Evolutionary conservation across 345 rosid species (phyloP), one percentile per base, ranked within the genome.

Genomic region (Boechera retrofracta): DNA sequence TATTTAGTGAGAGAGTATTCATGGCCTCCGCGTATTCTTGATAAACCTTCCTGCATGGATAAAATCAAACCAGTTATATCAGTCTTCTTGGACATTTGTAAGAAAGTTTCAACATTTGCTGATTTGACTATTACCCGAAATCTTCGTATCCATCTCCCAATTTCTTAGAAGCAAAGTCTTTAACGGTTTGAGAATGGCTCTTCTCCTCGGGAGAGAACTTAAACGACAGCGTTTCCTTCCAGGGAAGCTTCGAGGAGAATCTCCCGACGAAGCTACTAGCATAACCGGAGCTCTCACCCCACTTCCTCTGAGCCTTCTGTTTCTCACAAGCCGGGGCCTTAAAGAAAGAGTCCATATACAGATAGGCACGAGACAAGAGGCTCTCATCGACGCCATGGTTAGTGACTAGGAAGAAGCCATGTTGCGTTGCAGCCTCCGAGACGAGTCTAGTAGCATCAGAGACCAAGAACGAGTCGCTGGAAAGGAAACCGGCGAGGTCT

Each of bases 181-280:
- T 56, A 15, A 94, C 77, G 9, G 67, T 57, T 16, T 72, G 80
- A 6, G 73, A 67, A 26, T 58, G 73, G 12, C 28, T 36, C 59
- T 44, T 74, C 48, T 68, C 53, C 44, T 81, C 89, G 0, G 79
- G 88, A 1, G 80, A 83, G 61, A 81, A 88, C 32, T 77, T 60
- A 82, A 94, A 89, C 41, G 98, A 88, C 8, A 94, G 81, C 0
- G 98, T 94, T 78, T 94, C 98, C 60, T 94, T 94, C 98, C 97
- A 94, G 0, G 98, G 98, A 69, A 94, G 89, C 75, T 88, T 94
- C 11, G 89, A 83, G 18, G 88, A 78, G 73, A 86, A 94, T 72
- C 98, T 87, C 10, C 95, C 92, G 15, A 90, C 87, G 72, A 90
- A 94, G 77, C 97, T 94, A 73, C 93, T 92, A 10, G 97, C 89